These are phyloP conservation scores for Isoetes engelmannii DNA, from an alignment of 83 land plant species.

Conservation along the genomic window DNA sequence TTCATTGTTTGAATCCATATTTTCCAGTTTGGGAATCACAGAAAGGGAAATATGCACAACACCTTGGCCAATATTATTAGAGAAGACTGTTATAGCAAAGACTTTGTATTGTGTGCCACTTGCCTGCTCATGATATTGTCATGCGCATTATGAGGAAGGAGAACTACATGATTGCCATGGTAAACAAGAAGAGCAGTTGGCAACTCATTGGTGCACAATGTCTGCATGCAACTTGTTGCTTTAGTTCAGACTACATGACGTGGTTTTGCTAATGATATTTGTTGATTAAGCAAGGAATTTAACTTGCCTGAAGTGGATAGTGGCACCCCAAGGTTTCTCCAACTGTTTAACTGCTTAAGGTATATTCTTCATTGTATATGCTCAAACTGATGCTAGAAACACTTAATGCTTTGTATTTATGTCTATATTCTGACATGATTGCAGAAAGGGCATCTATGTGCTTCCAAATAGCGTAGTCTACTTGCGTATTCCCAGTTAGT, in stretches of 20 bases:
- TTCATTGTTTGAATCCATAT: neutral
- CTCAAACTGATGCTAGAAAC: too few relatives aligned
- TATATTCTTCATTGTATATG: conserved; percentile 1
- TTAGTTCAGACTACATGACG: conserved; percentile 34
- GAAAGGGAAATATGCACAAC: conserved; percentile 79
- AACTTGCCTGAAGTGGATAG: conserved; percentile 23
- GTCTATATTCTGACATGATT: too few relatives aligned
- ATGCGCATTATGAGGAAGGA: conserved; percentile 98
- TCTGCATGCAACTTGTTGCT: conserved; percentile 27
- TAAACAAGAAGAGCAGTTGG: conserved; percentile 43
- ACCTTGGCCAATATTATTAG: conserved; percentile 75
- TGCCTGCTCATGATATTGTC: conserved; percentile 84
- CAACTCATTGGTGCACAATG: neutral
- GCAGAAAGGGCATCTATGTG: conserved; percentile 31
- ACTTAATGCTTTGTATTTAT: too few relatives aligned
- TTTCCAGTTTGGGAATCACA: conserved; percentile 69
- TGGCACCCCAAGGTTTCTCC: conserved; percentile 25
- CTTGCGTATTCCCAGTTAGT: conserved; percentile 34
- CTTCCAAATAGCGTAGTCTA: conserved; percentile 30
- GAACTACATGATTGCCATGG: conserved; percentile 88
- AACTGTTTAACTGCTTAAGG: conserved; percentile 26
- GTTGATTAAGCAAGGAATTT: conserved; percentile 29
- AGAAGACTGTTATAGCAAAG: conserved; percentile 67
- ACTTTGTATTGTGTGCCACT: conserved; percentile 73
- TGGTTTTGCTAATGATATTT: conserved; percentile 37